Base-by-base conservation (phyloP, 805 yeast genomes). In the Suhomyces prunicola region DNA sequence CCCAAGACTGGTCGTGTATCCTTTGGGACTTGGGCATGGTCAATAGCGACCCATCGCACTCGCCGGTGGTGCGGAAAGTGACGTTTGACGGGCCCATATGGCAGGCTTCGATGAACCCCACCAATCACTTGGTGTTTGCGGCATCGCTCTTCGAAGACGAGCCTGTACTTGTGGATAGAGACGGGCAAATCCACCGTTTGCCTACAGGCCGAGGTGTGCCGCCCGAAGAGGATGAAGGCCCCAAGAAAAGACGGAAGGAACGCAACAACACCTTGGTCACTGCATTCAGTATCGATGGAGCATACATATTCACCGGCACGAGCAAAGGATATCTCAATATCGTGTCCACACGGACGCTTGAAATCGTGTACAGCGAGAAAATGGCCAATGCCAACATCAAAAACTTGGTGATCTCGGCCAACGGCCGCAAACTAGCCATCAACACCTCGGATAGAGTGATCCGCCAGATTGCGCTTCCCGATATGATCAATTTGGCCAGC, bases 1-100 rank as follows among this genome's bases (percentile, higher is more conserved):
- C 92, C 0, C 82, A 90, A 60, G 97, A 93, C 66, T 91, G 96
- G 94, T 78, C 77, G 48, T 81, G 87, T 42, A 82, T 86, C 47
- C 63, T 91, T 29, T 92, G 97, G 97, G 97, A 90, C 69, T 68
- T 92, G 56, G 57, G 67, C 24, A 51, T 53, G 44, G 68, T 63
- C 45, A 68, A 72, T 50, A 19, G 48, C 6, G 55, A 44, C 41
- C 49, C 52, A 7, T 56, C 51, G 35, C 42, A 17, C 22, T 56
- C 53, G 50, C 66, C 74, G 47, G 74, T 81, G 49, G 63, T 75
- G 45, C 72, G 78, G 54, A 73, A 66, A 3, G 71, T 80, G 47
- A 70, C 73, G 46, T 85, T 89, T 59, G 87, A 84, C 50, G 82
- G 87, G 0, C 90, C 96, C 1, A 78, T 89, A 2, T 88, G 96